phyloP scores from a whole-genome alignment of 2,329 filamentous ascomycete genomes.

The Fusarium sterilihyphosum region DNA sequence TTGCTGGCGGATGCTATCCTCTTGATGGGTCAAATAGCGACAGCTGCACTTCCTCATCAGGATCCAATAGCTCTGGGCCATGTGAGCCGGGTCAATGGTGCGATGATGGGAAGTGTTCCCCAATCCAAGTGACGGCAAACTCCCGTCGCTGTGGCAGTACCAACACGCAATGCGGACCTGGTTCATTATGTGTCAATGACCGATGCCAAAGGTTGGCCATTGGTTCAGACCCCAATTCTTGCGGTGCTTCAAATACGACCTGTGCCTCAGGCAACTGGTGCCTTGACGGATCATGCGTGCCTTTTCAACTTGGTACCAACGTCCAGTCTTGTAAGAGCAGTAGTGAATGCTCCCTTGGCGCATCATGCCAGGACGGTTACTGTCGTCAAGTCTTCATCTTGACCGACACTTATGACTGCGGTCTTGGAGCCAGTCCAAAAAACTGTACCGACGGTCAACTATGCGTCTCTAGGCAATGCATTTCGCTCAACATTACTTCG shows the following conservation, averaged over 20 bases:
- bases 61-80: not conserved
- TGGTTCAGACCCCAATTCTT: constrained; percentile 24
- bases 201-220: constrained; percentile 26
- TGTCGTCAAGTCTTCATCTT: constrained; percentile 26
- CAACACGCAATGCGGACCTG: constrained; percentile 1
- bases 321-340: constrained; percentile 21
- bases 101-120: constrained; percentile 11
- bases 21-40: constrained; percentile 4
- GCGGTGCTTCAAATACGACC: constrained; percentile 9
- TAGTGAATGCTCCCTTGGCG: constrained; percentile 12
- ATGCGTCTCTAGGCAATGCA: constrained; percentile 19
- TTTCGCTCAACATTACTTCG: constrained; percentile 15
- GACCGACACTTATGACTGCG: constrained; percentile 22
- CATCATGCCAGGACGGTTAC: constrained; percentile 2
- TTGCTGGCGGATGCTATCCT: constrained; percentile 23
- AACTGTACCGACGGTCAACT: constrained; percentile 23
- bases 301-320: constrained; percentile 29
- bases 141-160: constrained; percentile 15
- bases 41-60: not conserved
- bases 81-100: constrained; percentile 33
- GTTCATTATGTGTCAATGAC: constrained; percentile 29
- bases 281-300: constrained; percentile 28
- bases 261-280: constrained; percentile 35
- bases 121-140: constrained; percentile 25
- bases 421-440: not conserved